Percentiles rank a stretch among this genome's conserved stretches.
These are phyloP conservation scores for Alternaria incomplexa DNA, from an alignment of 2,329 filamentous ascomycete genomes.

Conservation along the genomic window DNA sequence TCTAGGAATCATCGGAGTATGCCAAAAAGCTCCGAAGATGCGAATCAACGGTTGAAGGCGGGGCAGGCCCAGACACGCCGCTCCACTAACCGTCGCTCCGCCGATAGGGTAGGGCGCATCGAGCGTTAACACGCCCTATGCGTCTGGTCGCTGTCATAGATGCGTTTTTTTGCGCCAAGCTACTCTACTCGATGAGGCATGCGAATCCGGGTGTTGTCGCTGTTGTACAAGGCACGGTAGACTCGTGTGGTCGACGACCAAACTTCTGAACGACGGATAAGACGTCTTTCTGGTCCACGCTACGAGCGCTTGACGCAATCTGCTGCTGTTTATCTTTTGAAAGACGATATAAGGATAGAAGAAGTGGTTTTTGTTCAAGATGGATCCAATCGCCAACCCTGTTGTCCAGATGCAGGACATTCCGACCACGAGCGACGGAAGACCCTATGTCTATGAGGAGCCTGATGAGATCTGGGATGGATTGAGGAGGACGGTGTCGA, in stretches of 20 bases:
- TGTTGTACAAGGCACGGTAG: neutral
- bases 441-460: slow-evolving; percentile 10
- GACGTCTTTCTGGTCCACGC: neutral
- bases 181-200: neutral
- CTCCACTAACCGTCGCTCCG: neutral
- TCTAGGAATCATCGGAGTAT: neutral
- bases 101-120: slow-evolving; percentile 1
- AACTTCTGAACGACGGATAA: neutral
- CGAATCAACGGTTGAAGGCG: neutral
- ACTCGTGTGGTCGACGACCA: neutral
- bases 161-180: slow-evolving; percentile 6
- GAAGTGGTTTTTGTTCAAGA: slow-evolving; percentile 6
- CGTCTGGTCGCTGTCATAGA: neutral
- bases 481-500: slow-evolving; percentile 26
- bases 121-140: neutral
- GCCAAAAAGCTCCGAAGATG: neutral
- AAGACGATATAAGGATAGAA: neutral
- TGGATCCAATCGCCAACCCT: slow-evolving; percentile 39
- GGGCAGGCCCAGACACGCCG: slow-evolving; percentile 4
- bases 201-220: neutral
- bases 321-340: neutral
- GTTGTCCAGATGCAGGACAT: slow-evolving; percentile 32
- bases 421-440: slow-evolving; percentile 11
- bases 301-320: neutral
- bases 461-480: slow-evolving; percentile 28